Evolutionary conservation across 2,329 filamentous ascomycete species (phyloP).

Genomic region (Cercospora sesami): DNA sequence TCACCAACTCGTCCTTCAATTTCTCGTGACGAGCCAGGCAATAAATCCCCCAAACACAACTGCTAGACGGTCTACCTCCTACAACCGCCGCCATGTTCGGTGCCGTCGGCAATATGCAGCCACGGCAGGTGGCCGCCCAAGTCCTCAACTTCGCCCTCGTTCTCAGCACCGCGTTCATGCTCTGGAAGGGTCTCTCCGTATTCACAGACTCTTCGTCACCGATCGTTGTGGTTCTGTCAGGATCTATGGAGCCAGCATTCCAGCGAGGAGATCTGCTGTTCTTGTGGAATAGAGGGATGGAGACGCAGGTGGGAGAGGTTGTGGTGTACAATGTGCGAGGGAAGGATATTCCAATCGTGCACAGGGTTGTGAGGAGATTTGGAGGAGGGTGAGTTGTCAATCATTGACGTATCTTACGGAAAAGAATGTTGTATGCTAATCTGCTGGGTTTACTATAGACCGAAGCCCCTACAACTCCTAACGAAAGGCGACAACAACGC

Average conservation of each 20-base stretch:
- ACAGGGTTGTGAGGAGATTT: constrained; percentile 77
- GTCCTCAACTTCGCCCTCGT: constrained; percentile 89
- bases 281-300: constrained; percentile 68
- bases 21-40: neutral
- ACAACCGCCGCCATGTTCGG: constrained; percentile 61
- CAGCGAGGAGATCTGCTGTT: constrained; percentile 75
- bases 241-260: constrained; percentile 82
- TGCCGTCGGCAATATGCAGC: constrained; percentile 64
- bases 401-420: too few relatives aligned
- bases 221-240: constrained; percentile 80
- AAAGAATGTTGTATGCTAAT: neutral
- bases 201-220: constrained; percentile 65
- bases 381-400: constrained; percentile 51
- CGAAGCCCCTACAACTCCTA: constrained; percentile 64
- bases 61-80: neutral
- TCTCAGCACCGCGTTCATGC: constrained; percentile 89
- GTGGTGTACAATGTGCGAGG: constrained; percentile 83
- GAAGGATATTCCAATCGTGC: constrained; percentile 97
- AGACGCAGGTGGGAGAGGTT: constrained; percentile 69
- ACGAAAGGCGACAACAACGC: constrained; percentile 98
- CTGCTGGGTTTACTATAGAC: constrained; percentile 35
- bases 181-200: constrained; percentile 83
- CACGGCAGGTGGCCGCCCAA: constrained; percentile 78
- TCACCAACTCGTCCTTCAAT: neutral
- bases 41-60: neutral